Evolutionary conservation across 352 stramenopile species (phyloP), one percentile per base, ranked within the genome.

Genomic region (Thalassiosira oceanica): DNA sequence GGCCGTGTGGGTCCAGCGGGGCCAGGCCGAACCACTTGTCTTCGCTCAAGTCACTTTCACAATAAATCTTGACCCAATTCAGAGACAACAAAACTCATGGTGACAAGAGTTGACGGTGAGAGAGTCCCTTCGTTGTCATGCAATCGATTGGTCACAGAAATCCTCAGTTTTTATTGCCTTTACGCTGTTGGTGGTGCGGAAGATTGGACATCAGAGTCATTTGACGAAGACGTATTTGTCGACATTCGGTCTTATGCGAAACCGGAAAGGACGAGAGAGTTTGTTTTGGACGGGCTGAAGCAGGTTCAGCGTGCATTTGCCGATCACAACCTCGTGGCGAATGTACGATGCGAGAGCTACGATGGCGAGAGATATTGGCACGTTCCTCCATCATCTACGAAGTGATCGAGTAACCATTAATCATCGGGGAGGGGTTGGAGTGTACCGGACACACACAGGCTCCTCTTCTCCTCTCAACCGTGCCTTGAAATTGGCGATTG

Each of bases 181-280:
- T n/a, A 37, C n/a, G 8, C n/a, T 27, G 15, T 16, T 52, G 5
- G 8, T n/a, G 20, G 33, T 52, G 21, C 33, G 27, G 24, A 8
- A 65, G 80, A 88, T 58, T 88, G 80, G 80, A 88, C 76, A 6
- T 69, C 80, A 29, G 80, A 86, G 44, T 71, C 56, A 20, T 86
- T 80, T 39, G 54, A 78, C 48, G 76, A 88, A 63, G 80, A 88
- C 69, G 60, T 50, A 41, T 88, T 84, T 41, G 67, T 86, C n/a
- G 69, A 85, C 50, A 88, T 88, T 48, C 49, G 76, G n/a, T 73
- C 76, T 7, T 79, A 84, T 54, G 77, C 73, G 57, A 80, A 74
- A 52, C 15, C 53, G 13, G 76, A 88, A 65, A 45, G 80, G 31
- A 86, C 76, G 2, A 48, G 73, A 23, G 80, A 88, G 36, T 49